Conservation (phyloP, 2,329 filamentous ascomycete genomes). For the Tolypocladium amazonense region DNA sequence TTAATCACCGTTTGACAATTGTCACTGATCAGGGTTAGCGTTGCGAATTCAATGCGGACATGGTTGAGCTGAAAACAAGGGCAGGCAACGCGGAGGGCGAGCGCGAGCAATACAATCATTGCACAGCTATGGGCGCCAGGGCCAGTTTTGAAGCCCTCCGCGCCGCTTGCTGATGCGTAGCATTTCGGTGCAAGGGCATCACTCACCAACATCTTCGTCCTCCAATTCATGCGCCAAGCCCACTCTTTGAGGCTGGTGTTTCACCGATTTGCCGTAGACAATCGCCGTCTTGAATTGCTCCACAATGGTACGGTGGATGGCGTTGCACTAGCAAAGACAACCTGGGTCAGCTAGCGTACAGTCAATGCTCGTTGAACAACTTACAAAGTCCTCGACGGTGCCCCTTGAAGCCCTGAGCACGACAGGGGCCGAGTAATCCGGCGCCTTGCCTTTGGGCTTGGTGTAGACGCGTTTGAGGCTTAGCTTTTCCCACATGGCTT, state of each 20-base stretch:
- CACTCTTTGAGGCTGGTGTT: slow-evolving; percentile 95
- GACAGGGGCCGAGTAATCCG: slow-evolving; percentile 86
- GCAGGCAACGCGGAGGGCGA: background rate
- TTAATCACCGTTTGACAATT: slow-evolving; percentile 56
- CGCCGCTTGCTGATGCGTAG: background rate
- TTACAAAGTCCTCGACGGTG: slow-evolving; percentile 94
- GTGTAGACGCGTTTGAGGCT: slow-evolving; percentile 89
- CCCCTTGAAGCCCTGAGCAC: slow-evolving; percentile 74
- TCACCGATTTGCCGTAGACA: slow-evolving; percentile 95
- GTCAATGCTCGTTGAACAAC: slow-evolving; percentile 24
- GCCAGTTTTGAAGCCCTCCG: background rate
- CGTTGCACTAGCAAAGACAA: slow-evolving; percentile 62
- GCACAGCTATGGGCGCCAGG: background rate
- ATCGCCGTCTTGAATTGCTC: slow-evolving; percentile 94
- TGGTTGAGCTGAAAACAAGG: slow-evolving; percentile 3
- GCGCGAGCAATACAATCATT: background rate
- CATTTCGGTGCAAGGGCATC: slow-evolving; percentile 2
- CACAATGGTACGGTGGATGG: slow-evolving; percentile 91
- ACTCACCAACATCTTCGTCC: slow-evolving; percentile 93
- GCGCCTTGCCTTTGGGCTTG: slow-evolving; percentile 90
- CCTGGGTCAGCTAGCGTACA: slow-evolving; percentile 21
- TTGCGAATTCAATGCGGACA: background rate
- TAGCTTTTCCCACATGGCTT: slow-evolving; percentile 98
- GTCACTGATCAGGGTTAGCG: slow-evolving; percentile 22
- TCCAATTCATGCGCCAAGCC: slow-evolving; percentile 83